These are phyloP conservation scores for Trichophyton mentagrophytes DNA, from an alignment of 2,329 filamentous ascomycete species.

Conservation along the genomic window DNA sequence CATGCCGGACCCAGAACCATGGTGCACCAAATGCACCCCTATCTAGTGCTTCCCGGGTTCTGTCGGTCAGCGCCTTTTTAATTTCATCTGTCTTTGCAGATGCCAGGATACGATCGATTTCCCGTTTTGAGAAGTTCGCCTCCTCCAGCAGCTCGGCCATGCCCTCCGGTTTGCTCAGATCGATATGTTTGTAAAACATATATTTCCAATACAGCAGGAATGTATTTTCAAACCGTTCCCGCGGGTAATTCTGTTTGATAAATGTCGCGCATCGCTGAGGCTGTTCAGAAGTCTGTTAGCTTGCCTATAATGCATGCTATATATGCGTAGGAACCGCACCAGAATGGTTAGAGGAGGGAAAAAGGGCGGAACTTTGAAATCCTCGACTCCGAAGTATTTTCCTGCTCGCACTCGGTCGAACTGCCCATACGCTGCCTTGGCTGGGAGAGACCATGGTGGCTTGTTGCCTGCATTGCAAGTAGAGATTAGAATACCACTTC, in stretches of 20 bases:
- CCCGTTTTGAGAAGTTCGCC: slow-evolving; percentile 35
- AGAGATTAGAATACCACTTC: background rate
- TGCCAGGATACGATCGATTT: slow-evolving; percentile 45
- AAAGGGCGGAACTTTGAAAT: slow-evolving; percentile 34
- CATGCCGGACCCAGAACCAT: slow-evolving; percentile 57
- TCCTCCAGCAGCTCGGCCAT: slow-evolving; percentile 33
- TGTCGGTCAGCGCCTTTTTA: slow-evolving; percentile 43
- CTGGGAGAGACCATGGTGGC: slow-evolving; percentile 58
- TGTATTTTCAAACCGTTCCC: slow-evolving; percentile 39
- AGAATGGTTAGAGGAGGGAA: slow-evolving; percentile 45
- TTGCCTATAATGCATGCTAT: background rate
- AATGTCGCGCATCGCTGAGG: slow-evolving; percentile 55
- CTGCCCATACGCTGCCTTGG: slow-evolving; percentile 49
- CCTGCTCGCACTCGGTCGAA: slow-evolving; percentile 40
- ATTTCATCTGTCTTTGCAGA: slow-evolving; percentile 39
- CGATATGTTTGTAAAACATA: slow-evolving; percentile 50
- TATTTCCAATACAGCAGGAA: slow-evolving; percentile 45
- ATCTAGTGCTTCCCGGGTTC: slow-evolving; percentile 47
- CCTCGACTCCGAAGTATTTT: slow-evolving; percentile 37
- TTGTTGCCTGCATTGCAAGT: slow-evolving; percentile 47
- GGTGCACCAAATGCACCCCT: slow-evolving; percentile 65
- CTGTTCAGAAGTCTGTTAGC: slow-evolving; percentile 18
- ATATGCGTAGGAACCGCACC: slow-evolving; percentile 28
- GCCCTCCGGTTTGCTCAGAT: slow-evolving; percentile 48
- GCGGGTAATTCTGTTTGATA: slow-evolving; percentile 48